Evolutionary conservation across 2,329 filamentous ascomycete genomes (phyloP).

Genomic region (Fusarium odoratissimum): DNA sequence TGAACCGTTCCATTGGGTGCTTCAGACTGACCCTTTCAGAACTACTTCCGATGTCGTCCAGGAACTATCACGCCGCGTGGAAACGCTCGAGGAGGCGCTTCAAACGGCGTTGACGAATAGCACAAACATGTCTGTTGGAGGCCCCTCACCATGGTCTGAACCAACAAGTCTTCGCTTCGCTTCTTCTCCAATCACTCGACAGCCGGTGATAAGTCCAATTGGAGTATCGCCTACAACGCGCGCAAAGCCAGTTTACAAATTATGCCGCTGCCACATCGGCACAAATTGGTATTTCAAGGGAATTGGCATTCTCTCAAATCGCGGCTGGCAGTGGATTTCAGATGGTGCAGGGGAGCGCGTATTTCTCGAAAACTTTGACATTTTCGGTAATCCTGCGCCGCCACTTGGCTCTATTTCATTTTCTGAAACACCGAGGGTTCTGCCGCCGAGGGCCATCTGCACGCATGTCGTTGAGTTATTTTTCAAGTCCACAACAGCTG

Average conservation of each 20-base stretch:
- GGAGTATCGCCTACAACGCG: background rate
- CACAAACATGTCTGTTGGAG: background rate
- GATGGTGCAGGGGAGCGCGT: slow-evolving; percentile 33
- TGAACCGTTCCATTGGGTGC: slow-evolving; percentile 1
- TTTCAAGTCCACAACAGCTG: slow-evolving; percentile 25
- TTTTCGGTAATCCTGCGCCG: slow-evolving; percentile 17
- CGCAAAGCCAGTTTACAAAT: slow-evolving; percentile 12
- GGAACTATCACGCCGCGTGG: slow-evolving; percentile 34
- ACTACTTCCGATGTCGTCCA: slow-evolving; percentile 33
- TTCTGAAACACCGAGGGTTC: slow-evolving; percentile 11
- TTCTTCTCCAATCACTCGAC: slow-evolving; percentile 1
- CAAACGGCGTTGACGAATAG: slow-evolving; percentile 13
- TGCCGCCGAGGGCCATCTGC: background rate
- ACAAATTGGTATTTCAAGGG: slow-evolving; percentile 39
- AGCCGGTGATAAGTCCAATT: slow-evolving; percentile 6
- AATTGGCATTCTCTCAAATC: slow-evolving; percentile 27
- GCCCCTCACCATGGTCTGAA: slow-evolving; percentile 18
- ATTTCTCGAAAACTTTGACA: slow-evolving; percentile 33
- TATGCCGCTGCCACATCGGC: slow-evolving; percentile 25
- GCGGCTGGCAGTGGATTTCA: slow-evolving; percentile 34
- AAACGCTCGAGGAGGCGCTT: slow-evolving; percentile 33
- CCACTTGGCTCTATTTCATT: background rate
- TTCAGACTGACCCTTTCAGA: slow-evolving; percentile 11
- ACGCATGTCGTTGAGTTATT: slow-evolving; percentile 15
- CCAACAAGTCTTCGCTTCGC: slow-evolving; percentile 7